Evolutionary conservation across 495 filamentous ascomycete species (phyloP), one percentile per base, ranked within the genome.

Genomic region (Friedmanniomyces endolithicus): DNA sequence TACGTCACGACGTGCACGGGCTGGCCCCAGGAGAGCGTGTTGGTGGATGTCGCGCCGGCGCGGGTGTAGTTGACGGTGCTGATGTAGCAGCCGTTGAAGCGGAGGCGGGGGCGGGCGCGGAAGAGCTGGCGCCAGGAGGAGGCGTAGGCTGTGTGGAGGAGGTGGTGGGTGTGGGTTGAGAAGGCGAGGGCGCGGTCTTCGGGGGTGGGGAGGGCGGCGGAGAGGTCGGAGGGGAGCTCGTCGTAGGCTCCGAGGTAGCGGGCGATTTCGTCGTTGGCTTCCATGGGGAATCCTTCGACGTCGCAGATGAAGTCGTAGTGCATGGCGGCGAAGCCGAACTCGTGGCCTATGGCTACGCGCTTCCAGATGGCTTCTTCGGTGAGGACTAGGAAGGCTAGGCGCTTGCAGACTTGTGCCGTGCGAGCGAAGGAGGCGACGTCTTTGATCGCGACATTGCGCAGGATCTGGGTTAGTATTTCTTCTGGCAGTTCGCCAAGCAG

Each of bases 1-100:
- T 97, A 98, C 0, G 92, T 98, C 34, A 98, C 89, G 50, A 96
- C 95, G 64, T 90, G 89, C 19, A 97, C 85, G 12, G 94, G 92
- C 20, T 79, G 83, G 65, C 81, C 82, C 87, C 87, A 94, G 1
- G 75, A 64, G 60, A 82, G 50, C 65, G 77, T 70, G 69, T 75
- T 71, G 56, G 71, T 58, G 58, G 77, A 69, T 60, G 79, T 69
- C 63, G 82, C 82, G 48, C 92, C 92, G 1, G 87, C 71, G 1
- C 92, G 85, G 31, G 85, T 81, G 69, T 98, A 98, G 71, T 97
- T 97, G 46, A 94, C 87, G 0, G 92, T 97, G 68, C 79, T 84
- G 69, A 98, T 98, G 72, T 98, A 98, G 67, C 86, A 82, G 14
- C 92, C 92, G 57, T 88, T 88, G 70, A 92, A 98, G 25, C 92